Percentiles rank a stretch among this genome's conserved stretches.
These are phyloP conservation scores for Hirsutella thompsonii DNA, from an alignment of 2,329 filamentous ascomycete genomes.

Conservation along the genomic window DNA sequence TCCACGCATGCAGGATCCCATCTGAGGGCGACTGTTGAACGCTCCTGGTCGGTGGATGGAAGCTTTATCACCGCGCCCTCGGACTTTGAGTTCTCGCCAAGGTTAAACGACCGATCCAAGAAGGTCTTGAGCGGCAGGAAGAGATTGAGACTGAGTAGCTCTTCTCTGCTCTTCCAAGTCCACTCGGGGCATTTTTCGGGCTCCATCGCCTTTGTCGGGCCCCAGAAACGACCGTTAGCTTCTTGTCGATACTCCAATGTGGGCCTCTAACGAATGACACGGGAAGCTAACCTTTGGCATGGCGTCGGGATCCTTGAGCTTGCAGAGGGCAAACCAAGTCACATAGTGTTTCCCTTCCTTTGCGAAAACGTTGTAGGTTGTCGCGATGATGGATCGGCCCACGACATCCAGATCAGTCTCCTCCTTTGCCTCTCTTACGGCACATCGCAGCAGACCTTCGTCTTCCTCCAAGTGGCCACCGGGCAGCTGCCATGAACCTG, in stretches of 20 bases:
- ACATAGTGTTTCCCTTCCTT: slow-evolving; percentile 57
- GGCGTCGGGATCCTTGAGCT: slow-evolving; percentile 29
- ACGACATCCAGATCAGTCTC: slow-evolving; percentile 53
- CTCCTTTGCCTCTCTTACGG: slow-evolving; percentile 53
- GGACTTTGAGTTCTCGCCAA: slow-evolving; percentile 8
- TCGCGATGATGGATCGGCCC: slow-evolving; percentile 38
- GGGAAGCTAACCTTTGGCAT: slow-evolving; percentile 38
- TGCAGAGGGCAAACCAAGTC: slow-evolving; percentile 53
- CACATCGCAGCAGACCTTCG: slow-evolving; percentile 50
- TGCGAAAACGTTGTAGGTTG: slow-evolving; percentile 55
- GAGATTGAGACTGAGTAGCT: slow-evolving; percentile 21
- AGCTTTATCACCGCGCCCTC: neutral
- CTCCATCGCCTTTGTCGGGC: slow-evolving; percentile 19
- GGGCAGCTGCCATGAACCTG: slow-evolving; percentile 53
- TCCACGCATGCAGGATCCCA: neutral
- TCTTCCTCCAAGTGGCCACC: slow-evolving; percentile 64
- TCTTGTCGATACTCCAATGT: too few relatives aligned
- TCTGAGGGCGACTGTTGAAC: neutral
- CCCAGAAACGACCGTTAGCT: too few relatives aligned
- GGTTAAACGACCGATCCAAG: slow-evolving; percentile 10
- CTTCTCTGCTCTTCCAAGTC: slow-evolving; percentile 33
- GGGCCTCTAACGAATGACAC: too few relatives aligned
- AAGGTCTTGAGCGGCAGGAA: slow-evolving; percentile 21
- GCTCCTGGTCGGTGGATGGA: neutral
- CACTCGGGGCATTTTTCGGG: slow-evolving; percentile 38